Conservation (phyloP, 352 stramenopile genomes). For the Globisporangium solare region DNA sequence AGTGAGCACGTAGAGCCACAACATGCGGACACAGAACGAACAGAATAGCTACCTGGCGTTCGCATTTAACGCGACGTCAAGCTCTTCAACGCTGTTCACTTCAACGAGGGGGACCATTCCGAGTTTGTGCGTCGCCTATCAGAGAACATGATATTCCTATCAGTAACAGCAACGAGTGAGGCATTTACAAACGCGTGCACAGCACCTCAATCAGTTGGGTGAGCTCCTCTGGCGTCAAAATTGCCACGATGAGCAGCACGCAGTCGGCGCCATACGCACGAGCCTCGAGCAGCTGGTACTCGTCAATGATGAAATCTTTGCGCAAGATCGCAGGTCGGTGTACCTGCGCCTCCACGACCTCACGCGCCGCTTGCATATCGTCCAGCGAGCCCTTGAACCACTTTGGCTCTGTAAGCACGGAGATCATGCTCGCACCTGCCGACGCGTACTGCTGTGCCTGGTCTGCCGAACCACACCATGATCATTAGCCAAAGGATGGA, state of each 20-base stretch:
- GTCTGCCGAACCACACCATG: conserved; percentile 27
- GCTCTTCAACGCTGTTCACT: conserved; percentile 93
- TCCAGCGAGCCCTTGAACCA: conserved; percentile 97
- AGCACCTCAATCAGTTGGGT: conserved; percentile 55
- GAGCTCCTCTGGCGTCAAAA: conserved; percentile 63
- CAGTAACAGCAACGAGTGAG: background rate
- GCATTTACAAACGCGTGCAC: background rate
- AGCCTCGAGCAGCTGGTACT: conserved; percentile 95
- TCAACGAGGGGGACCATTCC: conserved; percentile 98
- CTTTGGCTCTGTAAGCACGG: conserved; percentile 95
- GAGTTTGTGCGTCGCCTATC: conserved; percentile 79
- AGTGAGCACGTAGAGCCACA: background rate
- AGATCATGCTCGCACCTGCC: conserved; percentile 95
- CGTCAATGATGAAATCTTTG: conserved; percentile 96
- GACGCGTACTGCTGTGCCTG: conserved; percentile 90
- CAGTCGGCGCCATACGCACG: conserved; percentile 94
- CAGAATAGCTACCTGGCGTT: conserved; percentile 56
- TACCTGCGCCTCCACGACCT: conserved; percentile 38
- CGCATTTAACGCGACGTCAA: conserved; percentile 90
- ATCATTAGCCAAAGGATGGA: no score
- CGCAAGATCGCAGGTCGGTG: conserved; percentile 72
- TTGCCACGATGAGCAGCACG: conserved; percentile 96
- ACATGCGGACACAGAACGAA: background rate
- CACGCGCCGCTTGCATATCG: conserved; percentile 60
- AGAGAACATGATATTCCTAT: background rate